Evolutionary conservation across 1,139 yeast species (phyloP).

Genomic region (Lodderomyces oxycetoniae): DNA sequence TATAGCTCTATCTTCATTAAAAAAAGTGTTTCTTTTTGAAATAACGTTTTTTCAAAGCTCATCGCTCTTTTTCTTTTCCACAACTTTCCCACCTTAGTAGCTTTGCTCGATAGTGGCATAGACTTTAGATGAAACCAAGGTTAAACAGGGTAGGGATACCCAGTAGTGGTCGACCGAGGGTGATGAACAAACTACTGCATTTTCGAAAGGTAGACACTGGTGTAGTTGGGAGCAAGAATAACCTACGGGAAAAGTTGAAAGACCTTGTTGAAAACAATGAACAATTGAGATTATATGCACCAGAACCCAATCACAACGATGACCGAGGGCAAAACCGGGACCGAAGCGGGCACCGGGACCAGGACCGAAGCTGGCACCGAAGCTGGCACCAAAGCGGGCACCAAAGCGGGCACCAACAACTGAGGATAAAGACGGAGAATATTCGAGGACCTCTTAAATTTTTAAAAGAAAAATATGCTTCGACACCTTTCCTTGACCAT

Average conservation of each 20-base stretch:
- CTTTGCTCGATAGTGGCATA: no score
- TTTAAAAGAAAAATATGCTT: constrained; percentile 14
- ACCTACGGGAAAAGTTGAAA: constrained; percentile 3
- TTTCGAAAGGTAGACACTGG: not conserved
- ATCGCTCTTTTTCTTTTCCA: not conserved
- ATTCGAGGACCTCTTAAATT: not conserved
- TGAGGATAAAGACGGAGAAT: no score
- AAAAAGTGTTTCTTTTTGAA: constrained; percentile 1
- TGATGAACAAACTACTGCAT: constrained; percentile 2
- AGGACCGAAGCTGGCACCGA: no score
- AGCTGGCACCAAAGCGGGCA: no score
- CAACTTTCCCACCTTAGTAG: not conserved
- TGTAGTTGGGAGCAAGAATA: constrained; percentile 1
- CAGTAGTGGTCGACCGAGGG: not conserved
- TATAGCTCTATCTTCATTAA: no score
- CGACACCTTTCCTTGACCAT: constrained; percentile 14
- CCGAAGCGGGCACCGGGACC: no score
- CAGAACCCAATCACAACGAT: no score
- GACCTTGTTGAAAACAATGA: constrained; percentile 3
- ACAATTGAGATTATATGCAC: no score
- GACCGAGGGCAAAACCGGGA: no score
- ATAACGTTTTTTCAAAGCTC: not conserved
- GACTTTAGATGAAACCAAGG: constrained; percentile 3
- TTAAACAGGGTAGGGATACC: constrained; percentile 1
- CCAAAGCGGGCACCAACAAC: no score